A percentile compares a stretch with the other conserved stretches of the same genome.
Evolutionary conservation across 495 filamentous ascomycete genomes (phyloP).

Genomic region (Penicillium bovifimosum): DNA sequence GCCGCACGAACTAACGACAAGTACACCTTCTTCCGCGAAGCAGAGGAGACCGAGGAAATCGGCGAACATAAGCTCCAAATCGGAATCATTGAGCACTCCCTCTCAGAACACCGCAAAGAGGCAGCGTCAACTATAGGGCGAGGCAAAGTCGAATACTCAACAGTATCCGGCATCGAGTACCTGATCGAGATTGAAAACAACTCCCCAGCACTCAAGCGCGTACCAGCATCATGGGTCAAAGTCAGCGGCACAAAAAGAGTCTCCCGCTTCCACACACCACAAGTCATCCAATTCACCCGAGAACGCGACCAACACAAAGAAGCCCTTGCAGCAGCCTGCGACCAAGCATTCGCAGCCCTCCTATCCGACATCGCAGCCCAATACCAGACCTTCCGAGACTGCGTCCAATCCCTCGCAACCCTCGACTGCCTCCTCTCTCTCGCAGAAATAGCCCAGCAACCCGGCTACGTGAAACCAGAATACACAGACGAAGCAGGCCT

Average conservation of each 20-base stretch:
- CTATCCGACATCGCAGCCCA: constrained; percentile 67
- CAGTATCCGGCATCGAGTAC: constrained; percentile 86
- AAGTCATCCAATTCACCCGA: constrained; percentile 72
- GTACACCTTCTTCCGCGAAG: constrained; percentile 85
- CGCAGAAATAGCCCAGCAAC: constrained; percentile 73
- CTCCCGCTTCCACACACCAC: constrained; percentile 90
- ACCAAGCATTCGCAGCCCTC: constrained; percentile 69
- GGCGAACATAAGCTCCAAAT: constrained; percentile 87
- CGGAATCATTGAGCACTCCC: constrained; percentile 78
- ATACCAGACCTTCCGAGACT: constrained; percentile 87
- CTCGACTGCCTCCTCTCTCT: constrained; percentile 89
- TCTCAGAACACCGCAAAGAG: constrained; percentile 66
- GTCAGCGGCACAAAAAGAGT: constrained; percentile 90
- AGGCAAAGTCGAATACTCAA: constrained; percentile 68
- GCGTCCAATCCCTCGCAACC: constrained; percentile 75
- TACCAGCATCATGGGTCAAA: constrained; percentile 92
- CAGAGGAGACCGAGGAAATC: constrained; percentile 79
- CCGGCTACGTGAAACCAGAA: constrained; percentile 83
- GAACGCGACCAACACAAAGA: constrained; percentile 96
- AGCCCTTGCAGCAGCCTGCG: constrained; percentile 84
- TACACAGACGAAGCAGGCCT: constrained; percentile 69
- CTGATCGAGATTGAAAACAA: constrained; percentile 85
- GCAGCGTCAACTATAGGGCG: constrained; percentile 66
- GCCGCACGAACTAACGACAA: constrained; percentile 87
- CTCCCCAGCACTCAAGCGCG: constrained; percentile 62